Base-by-base conservation (phyloP, 2,329 filamentous ascomycete species). In the Aspergillus pseudotamarii region DNA sequence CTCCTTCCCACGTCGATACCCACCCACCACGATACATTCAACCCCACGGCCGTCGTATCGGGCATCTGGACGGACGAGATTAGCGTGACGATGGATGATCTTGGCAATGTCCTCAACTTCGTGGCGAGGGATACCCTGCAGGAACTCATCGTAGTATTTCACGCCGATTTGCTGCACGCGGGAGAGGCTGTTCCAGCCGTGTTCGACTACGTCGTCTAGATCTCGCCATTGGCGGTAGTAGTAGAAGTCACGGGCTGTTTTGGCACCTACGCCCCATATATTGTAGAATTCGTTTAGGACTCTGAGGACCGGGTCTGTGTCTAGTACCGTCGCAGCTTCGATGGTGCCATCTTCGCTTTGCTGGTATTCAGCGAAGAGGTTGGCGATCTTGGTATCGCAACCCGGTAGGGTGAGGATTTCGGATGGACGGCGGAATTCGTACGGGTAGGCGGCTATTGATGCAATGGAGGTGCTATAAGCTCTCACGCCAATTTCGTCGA, bases 81-180 rank as follows among this genome's bases (percentile, higher is more conserved):
- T 86, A 1, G 93, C 93, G 66, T 95, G 89, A 1, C 79, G 71
- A 1, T 90, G 82, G 19, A 97, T 85, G 1, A 83, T 81, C 5
- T 79, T 71, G 0, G 86, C 87, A 59, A 97, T 96, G 0, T 75
- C 72, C 68, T 92, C 89, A 0, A 93, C 91, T 75, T 98, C 93
- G 0, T 73, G 62, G 1, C 93, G 86, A 0, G 92, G 85, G 5
- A 98, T 92, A 16, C 86, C 88, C 19, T 84, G 78, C 53, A 86
- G 80, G 60, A 99, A 91, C 66, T 98, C 94, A 38, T 96, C 91
- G 75, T 96, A 97, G 78, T 89, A 97, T 75, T 98, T 98, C 51
- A 97, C 82, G 0, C 95, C 94, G 60, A 98, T 96, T 75, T 98
- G 93, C 76, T 97, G 94, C 1, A 92, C 91, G 14, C 93, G 88